These are phyloP conservation scores for Septoria petroselini DNA, from an alignment of 2,329 filamentous ascomycete genomes.

Conservation along the genomic window DNA sequence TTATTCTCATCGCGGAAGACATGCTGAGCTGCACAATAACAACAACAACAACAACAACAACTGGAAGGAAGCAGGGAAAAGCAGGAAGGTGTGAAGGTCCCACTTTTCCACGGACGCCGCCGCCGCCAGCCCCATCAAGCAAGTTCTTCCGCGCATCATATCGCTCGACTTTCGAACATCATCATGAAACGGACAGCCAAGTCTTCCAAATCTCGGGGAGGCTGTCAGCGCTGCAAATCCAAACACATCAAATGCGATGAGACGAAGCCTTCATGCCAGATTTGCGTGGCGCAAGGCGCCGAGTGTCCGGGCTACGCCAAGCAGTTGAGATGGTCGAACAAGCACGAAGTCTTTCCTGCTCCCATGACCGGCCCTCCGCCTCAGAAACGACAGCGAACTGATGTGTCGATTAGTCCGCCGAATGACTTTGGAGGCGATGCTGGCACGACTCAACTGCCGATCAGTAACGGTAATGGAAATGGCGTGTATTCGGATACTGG, in stretches of 20 bases:
- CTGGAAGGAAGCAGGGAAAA: neutral
- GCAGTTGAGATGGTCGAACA: constrained; percentile 49
- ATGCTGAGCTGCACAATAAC: no score
- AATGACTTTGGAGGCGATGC: neutral
- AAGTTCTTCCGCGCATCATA: neutral
- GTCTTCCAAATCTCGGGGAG: constrained; percentile 33
- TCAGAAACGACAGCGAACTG: constrained; percentile 21
- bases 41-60: neutral
- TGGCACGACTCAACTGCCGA: neutral
- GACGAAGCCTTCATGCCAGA: constrained; percentile 41
- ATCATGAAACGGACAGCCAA: constrained; percentile 19
- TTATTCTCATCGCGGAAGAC: no score
- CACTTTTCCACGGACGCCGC: neutral
- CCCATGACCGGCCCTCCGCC: constrained; percentile 11
- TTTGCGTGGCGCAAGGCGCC: constrained; percentile 45
- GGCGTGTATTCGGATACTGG: neutral
- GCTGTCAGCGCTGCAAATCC: constrained; percentile 33
- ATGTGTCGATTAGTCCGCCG: neutral
- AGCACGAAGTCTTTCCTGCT: constrained; percentile 46
- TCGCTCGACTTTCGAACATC: no score
- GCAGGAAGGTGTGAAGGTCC: constrained; percentile 3
- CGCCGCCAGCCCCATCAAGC: neutral
- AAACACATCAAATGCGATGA: constrained; percentile 45
- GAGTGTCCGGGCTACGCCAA: constrained; percentile 49
- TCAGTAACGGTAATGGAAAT: neutral